Conservation (phyloP, 345 rosid genomes). For the Sisymbrium altissimum region DNA sequence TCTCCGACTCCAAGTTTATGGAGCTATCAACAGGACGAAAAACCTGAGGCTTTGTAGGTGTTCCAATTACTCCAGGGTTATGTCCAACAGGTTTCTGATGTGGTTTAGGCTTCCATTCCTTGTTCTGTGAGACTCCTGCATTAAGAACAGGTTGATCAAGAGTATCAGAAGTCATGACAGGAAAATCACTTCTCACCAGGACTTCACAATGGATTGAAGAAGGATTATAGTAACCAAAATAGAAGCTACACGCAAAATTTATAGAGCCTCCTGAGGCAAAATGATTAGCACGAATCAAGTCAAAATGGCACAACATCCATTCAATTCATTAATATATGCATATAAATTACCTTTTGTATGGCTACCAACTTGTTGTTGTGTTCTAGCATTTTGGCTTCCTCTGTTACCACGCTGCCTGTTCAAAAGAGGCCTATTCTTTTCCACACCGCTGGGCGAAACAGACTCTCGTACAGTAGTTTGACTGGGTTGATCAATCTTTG, state of each 20-base stretch:
- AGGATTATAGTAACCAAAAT: background rate
- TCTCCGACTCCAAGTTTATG: background rate
- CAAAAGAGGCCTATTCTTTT: slow-evolving; percentile 1
- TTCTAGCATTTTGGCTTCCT: background rate
- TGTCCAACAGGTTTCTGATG: background rate
- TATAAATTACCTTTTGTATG: background rate
- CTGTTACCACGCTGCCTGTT: slow-evolving; percentile 4
- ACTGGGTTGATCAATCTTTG: slow-evolving; percentile 4
- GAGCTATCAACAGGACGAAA: background rate
- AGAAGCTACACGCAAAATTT: background rate
- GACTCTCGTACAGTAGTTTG: background rate
- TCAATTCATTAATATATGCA: background rate
- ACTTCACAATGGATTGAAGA: background rate
- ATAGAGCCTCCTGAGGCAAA: background rate
- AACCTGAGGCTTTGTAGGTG: background rate
- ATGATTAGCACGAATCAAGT: background rate
- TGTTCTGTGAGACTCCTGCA: slow-evolving; percentile 5
- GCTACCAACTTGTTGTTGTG: background rate
- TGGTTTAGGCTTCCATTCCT: background rate
- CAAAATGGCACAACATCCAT: background rate
- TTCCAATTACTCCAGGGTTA: background rate
- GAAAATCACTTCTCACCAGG: background rate
- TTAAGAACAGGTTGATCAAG: background rate
- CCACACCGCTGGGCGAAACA: background rate
- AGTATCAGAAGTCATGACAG: background rate